Conservation (phyloP, 257 asterid genomes). For the Plantago ovata region DNA sequence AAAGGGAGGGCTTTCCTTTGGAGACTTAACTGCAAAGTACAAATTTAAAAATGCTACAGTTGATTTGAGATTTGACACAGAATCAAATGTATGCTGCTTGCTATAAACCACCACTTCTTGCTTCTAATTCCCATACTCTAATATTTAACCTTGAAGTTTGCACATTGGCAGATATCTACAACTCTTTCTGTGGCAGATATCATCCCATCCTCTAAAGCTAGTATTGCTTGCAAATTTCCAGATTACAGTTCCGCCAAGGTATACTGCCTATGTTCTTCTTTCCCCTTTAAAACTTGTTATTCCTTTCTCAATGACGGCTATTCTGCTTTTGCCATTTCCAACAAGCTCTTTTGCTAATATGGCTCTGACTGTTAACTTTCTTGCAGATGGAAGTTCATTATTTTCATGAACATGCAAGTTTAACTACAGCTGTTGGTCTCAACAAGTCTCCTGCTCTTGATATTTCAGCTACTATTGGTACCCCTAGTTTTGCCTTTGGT, state of each 20-base stretch:
- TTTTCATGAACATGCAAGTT: conserved; percentile 78
- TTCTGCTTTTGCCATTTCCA: neutral
- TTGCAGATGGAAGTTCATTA: conserved; percentile 76
- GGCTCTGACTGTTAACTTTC: neutral
- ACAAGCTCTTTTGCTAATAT: too few relatives aligned
- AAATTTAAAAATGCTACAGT: conserved; percentile 48
- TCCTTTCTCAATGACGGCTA: conserved; percentile 13
- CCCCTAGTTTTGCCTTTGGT: conserved; percentile 81
- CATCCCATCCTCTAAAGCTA: conserved; percentile 72
- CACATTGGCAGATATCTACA: conserved; percentile 51
- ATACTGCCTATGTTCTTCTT: conserved; percentile 9
- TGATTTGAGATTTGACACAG: conserved; percentile 88
- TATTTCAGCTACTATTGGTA: conserved; percentile 65
- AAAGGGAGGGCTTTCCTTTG: conserved; percentile 80
- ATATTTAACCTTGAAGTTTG: neutral
- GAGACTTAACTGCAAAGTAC: conserved; percentile 76
- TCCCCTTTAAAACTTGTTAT: neutral
- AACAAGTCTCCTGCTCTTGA: conserved; percentile 63
- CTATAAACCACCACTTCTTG: conserved; percentile 12
- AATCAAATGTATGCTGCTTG: conserved; percentile 54
- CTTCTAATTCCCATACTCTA: neutral
- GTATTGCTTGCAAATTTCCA: conserved; percentile 62
- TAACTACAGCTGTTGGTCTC: conserved; percentile 64
- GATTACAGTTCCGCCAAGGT: conserved; percentile 85
- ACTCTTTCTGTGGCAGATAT: conserved; percentile 45